These are phyloP conservation scores for Aspergillus costaricaensis DNA, from an alignment of 2,329 filamentous ascomycete genomes.

Conservation along the genomic window DNA sequence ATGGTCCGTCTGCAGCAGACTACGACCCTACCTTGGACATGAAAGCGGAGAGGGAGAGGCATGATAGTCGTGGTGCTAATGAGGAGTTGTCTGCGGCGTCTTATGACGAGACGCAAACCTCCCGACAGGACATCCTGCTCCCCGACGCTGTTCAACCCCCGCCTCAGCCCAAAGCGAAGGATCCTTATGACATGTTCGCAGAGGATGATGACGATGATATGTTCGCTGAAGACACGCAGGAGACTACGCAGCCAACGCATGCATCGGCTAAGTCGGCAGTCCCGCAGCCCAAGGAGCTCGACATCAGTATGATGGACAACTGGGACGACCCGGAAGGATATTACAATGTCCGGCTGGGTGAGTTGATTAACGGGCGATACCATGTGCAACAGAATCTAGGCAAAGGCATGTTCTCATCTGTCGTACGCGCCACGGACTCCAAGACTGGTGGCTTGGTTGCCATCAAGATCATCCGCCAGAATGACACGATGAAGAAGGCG, in stretches of 20 bases:
- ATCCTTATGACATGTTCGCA: slow-evolving; percentile 65
- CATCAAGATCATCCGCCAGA: slow-evolving; percentile 97
- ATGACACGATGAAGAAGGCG: slow-evolving; percentile 86
- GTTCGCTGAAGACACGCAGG: slow-evolving; percentile 74
- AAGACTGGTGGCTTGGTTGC: slow-evolving; percentile 77
- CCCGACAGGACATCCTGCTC: slow-evolving; percentile 54
- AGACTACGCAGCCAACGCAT: slow-evolving; percentile 53
- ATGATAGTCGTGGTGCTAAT: slow-evolving; percentile 64
- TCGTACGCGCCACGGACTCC: slow-evolving; percentile 83
- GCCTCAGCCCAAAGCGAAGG: slow-evolving; percentile 48
- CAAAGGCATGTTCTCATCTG: slow-evolving; percentile 94
- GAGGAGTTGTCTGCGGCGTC: slow-evolving; percentile 56
- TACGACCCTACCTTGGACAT: slow-evolving; percentile 89
- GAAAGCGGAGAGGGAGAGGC: slow-evolving; percentile 75
- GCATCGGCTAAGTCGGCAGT: slow-evolving; percentile 53
- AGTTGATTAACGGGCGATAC: slow-evolving; percentile 85
- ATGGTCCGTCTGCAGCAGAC: slow-evolving; percentile 87
- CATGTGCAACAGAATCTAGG: slow-evolving; percentile 85
- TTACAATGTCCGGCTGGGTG: slow-evolving; percentile 91
- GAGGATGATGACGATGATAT: slow-evolving; percentile 73
- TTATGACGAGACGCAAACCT: slow-evolving; percentile 61
- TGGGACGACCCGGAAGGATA: slow-evolving; percentile 94
- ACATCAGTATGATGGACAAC: slow-evolving; percentile 81
- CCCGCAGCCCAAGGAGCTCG: slow-evolving; percentile 59
- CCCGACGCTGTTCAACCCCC: slow-evolving; percentile 44